phyloP scores from a whole-genome alignment of 78 protist species.

The Salpingoeca rosetta region DNA sequence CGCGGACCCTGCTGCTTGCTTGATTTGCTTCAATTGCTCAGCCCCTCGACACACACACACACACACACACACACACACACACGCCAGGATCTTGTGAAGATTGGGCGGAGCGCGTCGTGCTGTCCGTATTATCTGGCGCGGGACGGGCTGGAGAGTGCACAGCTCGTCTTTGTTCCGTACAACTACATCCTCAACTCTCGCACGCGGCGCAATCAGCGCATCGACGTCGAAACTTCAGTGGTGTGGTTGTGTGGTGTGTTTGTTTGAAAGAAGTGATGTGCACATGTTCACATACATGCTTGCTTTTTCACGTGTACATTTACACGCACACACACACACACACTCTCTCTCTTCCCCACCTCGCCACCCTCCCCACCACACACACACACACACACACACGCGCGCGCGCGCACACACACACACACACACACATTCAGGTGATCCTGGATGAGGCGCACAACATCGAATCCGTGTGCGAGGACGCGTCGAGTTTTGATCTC shows the following conservation, averaged over 20 bases:
- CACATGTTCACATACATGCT: no score
- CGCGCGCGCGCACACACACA: neutral
- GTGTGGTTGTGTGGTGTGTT: no score
- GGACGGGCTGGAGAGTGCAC: slow-evolving; percentile 32
- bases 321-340: no score
- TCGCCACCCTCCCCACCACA: neutral
- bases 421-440: slow-evolving; percentile 2
- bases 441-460: slow-evolving; percentile 85
- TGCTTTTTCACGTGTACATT: no score
- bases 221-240: slow-evolving; percentile 23
- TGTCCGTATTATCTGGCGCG: slow-evolving; percentile 86
- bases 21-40: no score
- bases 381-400: neutral
- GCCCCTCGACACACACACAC: no score
- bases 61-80: no score
- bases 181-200: slow-evolving; percentile 82
- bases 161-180: slow-evolving; percentile 91
- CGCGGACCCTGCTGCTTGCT: no score
- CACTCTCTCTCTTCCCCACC: neutral
- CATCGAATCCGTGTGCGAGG: slow-evolving; percentile 29
- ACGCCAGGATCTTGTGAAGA: no score
- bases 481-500: slow-evolving; percentile 51
- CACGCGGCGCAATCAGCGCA: neutral
- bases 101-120: no score
- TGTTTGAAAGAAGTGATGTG: no score